Evolutionary conservation across 1,284 basidiomycete species (phyloP).

Genomic region (Malassezia dermatis): DNA sequence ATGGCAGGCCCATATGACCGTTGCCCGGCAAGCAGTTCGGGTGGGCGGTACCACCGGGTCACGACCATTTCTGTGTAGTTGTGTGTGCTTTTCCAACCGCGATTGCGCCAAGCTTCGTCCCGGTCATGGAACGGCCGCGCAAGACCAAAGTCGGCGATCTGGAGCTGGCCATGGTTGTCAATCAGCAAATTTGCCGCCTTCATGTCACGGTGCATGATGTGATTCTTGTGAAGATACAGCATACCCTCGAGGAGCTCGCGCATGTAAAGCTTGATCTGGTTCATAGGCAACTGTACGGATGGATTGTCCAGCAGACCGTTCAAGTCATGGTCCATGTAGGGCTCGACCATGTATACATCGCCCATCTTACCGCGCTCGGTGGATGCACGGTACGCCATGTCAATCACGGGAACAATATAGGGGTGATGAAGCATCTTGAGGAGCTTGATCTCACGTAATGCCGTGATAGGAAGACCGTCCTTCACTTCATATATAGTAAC

Average conservation of each 20-base stretch:
- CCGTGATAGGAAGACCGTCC: slow-evolving; percentile 90
- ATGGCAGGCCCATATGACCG: slow-evolving; percentile 80
- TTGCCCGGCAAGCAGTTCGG: slow-evolving; percentile 82
- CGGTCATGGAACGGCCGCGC: slow-evolving; percentile 56
- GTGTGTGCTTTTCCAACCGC: slow-evolving; percentile 30
- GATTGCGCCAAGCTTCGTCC: slow-evolving; percentile 28
- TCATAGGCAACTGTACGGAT: slow-evolving; percentile 34
- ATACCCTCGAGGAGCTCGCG: slow-evolving; percentile 88
- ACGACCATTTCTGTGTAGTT: slow-evolving; percentile 95
- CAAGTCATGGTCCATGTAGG: slow-evolving; percentile 98
- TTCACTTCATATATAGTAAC: slow-evolving; percentile 93
- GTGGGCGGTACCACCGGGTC: slow-evolving; percentile 96
- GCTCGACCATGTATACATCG: slow-evolving; percentile 86
- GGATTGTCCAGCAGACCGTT: slow-evolving; percentile 68
- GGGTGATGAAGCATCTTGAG: slow-evolving; percentile 78
- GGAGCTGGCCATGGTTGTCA: slow-evolving; percentile 55
- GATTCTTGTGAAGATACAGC: slow-evolving; percentile 91
- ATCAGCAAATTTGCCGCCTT: slow-evolving; percentile 96
- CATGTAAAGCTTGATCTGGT: slow-evolving; percentile 85
- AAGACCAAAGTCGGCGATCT: slow-evolving; percentile 86
- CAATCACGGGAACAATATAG: slow-evolving; percentile 74
- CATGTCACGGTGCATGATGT: slow-evolving; percentile 94
- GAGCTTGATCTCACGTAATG: slow-evolving; percentile 94
- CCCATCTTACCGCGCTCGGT: slow-evolving; percentile 52
- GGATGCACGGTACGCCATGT: slow-evolving; percentile 62